Evolutionary conservation across 441 rosid genomes (phyloP).

Genomic region (Adansonia gregorii): DNA sequence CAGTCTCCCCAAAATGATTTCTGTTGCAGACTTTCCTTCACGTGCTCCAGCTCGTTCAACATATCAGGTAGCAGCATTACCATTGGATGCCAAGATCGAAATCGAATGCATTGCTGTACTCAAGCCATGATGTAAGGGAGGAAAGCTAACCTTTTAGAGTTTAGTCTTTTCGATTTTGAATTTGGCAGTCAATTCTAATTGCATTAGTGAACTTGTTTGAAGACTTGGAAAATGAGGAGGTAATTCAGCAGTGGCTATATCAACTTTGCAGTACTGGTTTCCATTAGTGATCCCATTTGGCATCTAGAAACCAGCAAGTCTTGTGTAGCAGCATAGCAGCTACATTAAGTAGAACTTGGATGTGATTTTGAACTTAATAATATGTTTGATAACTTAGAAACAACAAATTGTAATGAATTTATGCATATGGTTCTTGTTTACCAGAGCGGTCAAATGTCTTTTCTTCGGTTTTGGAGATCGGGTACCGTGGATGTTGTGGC

Average conservation of each 20-base stretch:
- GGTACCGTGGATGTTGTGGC: background rate
- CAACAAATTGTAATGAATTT: background rate
- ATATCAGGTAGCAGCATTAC: slow-evolving; percentile 92
- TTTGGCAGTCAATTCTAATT: background rate
- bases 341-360: background rate
- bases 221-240: background rate
- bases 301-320: slow-evolving; percentile 1
- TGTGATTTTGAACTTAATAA: slow-evolving; percentile 6
- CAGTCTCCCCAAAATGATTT: slow-evolving; percentile 16
- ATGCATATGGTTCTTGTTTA: background rate
- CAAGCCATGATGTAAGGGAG: slow-evolving; percentile 26
- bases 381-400: background rate
- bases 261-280: too few relatives aligned
- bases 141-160: background rate
- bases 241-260: background rate
- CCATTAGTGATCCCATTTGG: background rate
- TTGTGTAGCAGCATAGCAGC: background rate
- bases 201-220: background rate
- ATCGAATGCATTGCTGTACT: slow-evolving; percentile 88
- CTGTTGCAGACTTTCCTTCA: slow-evolving; percentile 73
- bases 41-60: slow-evolving; percentile 92
- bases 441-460: background rate
- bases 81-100: slow-evolving; percentile 82
- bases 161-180: background rate
- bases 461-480: background rate